These are phyloP conservation scores for Termitomyces sp. DNA, from an alignment of 768 basidiomycete genomes.

Conservation along the genomic window DNA sequence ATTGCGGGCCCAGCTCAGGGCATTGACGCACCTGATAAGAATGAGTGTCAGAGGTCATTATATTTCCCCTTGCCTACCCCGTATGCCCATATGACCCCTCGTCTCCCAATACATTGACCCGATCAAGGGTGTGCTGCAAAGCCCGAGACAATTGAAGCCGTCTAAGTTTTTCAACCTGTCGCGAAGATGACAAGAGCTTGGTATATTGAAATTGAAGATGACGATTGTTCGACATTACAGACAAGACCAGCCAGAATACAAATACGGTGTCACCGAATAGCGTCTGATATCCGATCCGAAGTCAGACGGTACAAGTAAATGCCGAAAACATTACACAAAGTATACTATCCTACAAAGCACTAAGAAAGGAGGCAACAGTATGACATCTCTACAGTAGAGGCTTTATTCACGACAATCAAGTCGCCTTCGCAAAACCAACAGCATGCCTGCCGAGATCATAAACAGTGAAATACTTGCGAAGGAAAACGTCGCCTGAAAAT, in stretches of 20 bases:
- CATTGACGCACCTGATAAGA: slow-evolving; percentile 62
- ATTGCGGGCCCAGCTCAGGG: slow-evolving; percentile 64
- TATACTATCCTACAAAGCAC: not conserved
- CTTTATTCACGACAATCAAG: slow-evolving; percentile 19
- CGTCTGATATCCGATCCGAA: not conserved
- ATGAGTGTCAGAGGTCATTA: not conserved
- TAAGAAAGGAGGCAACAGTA: not conserved
- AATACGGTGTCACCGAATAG: not conserved
- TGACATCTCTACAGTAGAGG: not conserved
- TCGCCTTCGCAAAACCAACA: slow-evolving; percentile 69
- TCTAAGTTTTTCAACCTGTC: slow-evolving; percentile 20
- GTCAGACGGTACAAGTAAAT: not conserved
- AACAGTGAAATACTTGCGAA: slow-evolving; percentile 90
- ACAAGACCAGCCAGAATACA: too few relatives aligned
- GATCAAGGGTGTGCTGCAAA: slow-evolving; percentile 38
- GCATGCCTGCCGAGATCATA: slow-evolving; percentile 75
- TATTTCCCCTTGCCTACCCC: slow-evolving; percentile 39
- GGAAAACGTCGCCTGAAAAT: slow-evolving; percentile 73
- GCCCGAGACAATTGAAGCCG: slow-evolving; percentile 19
- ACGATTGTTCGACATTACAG: not conserved
- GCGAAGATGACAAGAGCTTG: slow-evolving; percentile 14
- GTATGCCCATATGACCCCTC: slow-evolving; percentile 50
- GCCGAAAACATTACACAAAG: not conserved
- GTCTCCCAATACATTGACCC: slow-evolving; percentile 70
- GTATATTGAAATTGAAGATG: not conserved